Base-by-base conservation (phyloP, 2,329 filamentous ascomycete species). In the Diaporthe sp. region DNA sequence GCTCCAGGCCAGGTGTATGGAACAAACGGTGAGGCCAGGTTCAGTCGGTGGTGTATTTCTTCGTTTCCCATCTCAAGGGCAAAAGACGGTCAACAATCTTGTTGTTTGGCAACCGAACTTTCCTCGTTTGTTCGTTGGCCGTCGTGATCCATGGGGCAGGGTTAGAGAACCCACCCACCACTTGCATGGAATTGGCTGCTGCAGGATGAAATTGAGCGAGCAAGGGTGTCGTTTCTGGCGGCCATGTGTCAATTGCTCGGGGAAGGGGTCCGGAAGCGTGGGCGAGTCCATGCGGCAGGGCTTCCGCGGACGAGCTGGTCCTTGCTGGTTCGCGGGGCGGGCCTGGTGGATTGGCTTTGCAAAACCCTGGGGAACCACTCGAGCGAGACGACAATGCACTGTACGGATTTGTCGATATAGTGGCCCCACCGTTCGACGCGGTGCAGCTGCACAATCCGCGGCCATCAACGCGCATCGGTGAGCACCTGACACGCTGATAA, bases 231-330 rank as follows among this genome's bases (percentile, higher is more conserved):
- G 66, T 75, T 74, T 75, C 66, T 70, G 70, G 74, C 71, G 64
- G 71, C 74, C 74, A 76, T 76, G 75, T 76, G 75, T 76, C 75
- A 74, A 74, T 64, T 50, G 54, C 66, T 70, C 74, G 72, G 74
- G 74, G 74, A 76, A 74, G 28, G 68, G 61, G 47, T 67, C 75
- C 68, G 75, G 75, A 70, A 74, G 58, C 58, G 52, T 61, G 74
- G 71, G n/a, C 50, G 38, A 69, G 40, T 74, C 64, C 42, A 52
- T 38, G 68, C 68, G 75, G 75, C 67, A 75, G 45, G 52, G 58
- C 72, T 72, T 69, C 74, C 74, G 74, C 72, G 68, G 45, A 38
- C 47, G 30, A 52, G 67, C 72, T 74, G 67, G 52, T 72, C 72
- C 68, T 50, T 42, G 71, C 67, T 69, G 57, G 61, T 42, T 54